Base-by-base conservation (phyloP, 1,284 basidiomycete species). In the Sphaerobolus stellatus region DNA sequence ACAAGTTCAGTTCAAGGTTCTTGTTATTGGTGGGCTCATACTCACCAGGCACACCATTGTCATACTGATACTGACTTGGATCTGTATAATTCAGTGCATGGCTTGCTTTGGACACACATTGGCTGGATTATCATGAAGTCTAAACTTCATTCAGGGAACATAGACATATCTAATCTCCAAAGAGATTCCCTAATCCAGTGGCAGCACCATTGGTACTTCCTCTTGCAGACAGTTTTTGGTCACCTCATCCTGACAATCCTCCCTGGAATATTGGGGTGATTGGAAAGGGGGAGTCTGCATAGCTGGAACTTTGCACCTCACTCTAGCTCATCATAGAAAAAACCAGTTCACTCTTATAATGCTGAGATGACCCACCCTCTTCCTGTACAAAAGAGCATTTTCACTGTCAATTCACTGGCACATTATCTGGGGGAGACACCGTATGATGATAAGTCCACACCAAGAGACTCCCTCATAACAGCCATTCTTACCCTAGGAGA, bases 1-100 rank as follows among this genome's bases (percentile, higher is more conserved):
- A 85, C 90, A 1, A 92, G 92, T 54, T 90, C 94, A 11, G 89
- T 93, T 30, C 83, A 96, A 66, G 93, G 94, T 25, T 92, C 91
- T 18, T 93, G 95, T 73, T 86, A 88, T 68, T 95, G 93, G 94
- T 96, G 94, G 94, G 85, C 85, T 20, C 82, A 93, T 45, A 92
- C 91, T 56, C 93, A 96, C 76, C 88, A 94, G 58, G 92, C 94
- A 9, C 92, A 96, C 73, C 93, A 95, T 71, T 82, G 92, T 49
- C 95, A 96, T 76, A 95, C 94, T 67, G 94, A 97, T 74, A 96
- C 94, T 63, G 89, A 94, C 56, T 87, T 96, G 57, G 93, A 96
- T 75, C 94, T 93, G 1, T 96, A 96, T 76, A 89, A 90, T 59
- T 92, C 94, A 5, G 88, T 93, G 72, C 83, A 87, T 66, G 94